Evolutionary conservation across 2,329 filamentous ascomycete genomes (phyloP), one percentile per base, ranked within the genome.

Genomic region (Chlorencoelia australis): DNA sequence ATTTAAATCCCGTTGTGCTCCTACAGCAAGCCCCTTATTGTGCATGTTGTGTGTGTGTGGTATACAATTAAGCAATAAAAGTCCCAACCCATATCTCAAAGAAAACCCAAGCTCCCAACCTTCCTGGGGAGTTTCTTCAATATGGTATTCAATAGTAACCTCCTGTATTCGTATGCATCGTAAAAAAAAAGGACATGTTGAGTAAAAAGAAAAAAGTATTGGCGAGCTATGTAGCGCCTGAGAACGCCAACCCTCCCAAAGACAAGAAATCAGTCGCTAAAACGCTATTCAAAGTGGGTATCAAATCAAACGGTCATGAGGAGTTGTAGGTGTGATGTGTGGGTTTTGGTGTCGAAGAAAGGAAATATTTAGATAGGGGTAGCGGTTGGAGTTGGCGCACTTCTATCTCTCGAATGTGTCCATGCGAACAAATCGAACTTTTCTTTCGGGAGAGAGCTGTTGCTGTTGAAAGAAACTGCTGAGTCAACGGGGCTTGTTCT

Each of bases 341-440:
- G 35, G 20, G 24, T 22, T 31, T 16, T 44, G 26, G 36, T 44
- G 38, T 34, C 37, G 30, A 14, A 22, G 21, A 30, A 18, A 15
- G 29, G 30, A 35, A 40, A 35, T 33, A 37, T 25, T 16, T 35
- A n/a, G 25, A n/a, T 24, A n/a, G 16, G 7, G 4, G 24, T 25
- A 4, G 22, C 22, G 4, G 13, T 13, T n/a, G n/a, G 31, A 11
- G 25, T 29, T 16, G 19, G 24, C 7, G 19, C 16, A 19, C 22
- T 27, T 17, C 25, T 45, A 15, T 53, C 49, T 30, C 43, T 62
- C 15, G 55, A 58, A 41, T 66, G 60, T 22, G 67, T 64, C 67
- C 67, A 71, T 19, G 61, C 60, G 31, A 70, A 60, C 42, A 71
- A 64, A 46, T 70, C 68, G 35, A 70, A 69, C 43, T 65, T 69